Evolutionary conservation across 2,329 filamentous ascomycete genomes (phyloP).

Genomic region (Calonectria honghensis): DNA sequence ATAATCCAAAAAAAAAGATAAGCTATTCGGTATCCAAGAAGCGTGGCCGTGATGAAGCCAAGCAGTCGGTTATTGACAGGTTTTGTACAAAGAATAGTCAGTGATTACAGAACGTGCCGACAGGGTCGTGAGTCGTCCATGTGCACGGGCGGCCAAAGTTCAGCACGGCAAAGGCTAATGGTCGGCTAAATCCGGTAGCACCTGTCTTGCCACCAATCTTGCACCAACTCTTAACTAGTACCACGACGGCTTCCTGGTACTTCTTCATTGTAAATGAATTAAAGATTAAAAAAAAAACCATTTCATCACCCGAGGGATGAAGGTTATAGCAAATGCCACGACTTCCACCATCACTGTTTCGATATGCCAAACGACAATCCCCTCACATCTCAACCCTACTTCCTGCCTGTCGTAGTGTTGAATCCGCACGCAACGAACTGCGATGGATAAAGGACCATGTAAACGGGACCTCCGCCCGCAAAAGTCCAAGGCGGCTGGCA

Average conservation of each 20-base stretch:
- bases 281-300: not conserved
- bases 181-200: constrained; percentile 53
- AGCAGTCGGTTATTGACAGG: constrained; percentile 30
- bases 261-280: not conserved
- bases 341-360: constrained; percentile 74
- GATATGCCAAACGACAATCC: constrained; percentile 72
- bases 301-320: constrained; percentile 41
- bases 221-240: not conserved
- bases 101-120: constrained; percentile 40
- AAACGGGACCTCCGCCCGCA: constrained; percentile 52
- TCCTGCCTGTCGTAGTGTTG: constrained; percentile 76
- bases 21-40: constrained; percentile 19
- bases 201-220: constrained; percentile 11
- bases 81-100: constrained; percentile 26
- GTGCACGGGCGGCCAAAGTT: constrained; percentile 37
- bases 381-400: constrained; percentile 77
- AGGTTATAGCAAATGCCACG: constrained; percentile 73
- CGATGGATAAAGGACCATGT: constrained; percentile 82
- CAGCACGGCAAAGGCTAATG: constrained; percentile 53
- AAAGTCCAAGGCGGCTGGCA: constrained; percentile 55
- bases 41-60: constrained; percentile 29
- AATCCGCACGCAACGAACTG: constrained; percentile 80
- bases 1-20: constrained; percentile 43
- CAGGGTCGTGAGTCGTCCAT: constrained; percentile 40
- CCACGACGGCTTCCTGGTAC: not conserved